Conservation (phyloP, 106 monocot genomes). For the Acorus gramineus region DNA sequence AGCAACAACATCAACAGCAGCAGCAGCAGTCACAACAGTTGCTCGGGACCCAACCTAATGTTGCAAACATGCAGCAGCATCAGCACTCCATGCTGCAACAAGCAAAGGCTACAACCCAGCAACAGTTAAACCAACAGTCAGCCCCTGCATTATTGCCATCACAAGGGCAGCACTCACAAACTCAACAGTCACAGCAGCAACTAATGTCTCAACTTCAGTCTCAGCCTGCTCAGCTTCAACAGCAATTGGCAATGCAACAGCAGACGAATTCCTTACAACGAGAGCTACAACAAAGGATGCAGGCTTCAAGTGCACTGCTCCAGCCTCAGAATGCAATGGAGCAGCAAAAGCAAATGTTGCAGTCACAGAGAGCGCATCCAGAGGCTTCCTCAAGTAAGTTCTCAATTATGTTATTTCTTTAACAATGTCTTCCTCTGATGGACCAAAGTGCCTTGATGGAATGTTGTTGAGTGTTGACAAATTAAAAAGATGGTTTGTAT, state of each 20-base stretch:
- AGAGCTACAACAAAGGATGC: conserved; percentile 59
- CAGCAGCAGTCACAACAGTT: conserved; percentile 33
- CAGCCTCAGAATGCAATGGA: conserved; percentile 58
- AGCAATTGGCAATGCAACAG: conserved; percentile 45
- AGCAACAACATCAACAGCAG: conserved; percentile 35
- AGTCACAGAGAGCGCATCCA: conserved; percentile 42
- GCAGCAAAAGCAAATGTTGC: conserved; percentile 52
- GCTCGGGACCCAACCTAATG: conserved; percentile 25
- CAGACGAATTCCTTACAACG: conserved; percentile 38
- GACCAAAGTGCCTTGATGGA: no score
- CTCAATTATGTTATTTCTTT: no score
- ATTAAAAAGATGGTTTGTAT: no score
- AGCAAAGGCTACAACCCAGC: conserved; percentile 32
- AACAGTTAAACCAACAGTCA: conserved; percentile 38
- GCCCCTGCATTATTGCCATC: conserved; percentile 36
- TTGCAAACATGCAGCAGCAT: conserved; percentile 30
- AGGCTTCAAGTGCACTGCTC: conserved; percentile 36
- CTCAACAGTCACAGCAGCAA: conserved; percentile 49
- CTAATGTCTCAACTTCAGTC: conserved; percentile 48
- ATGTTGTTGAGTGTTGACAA: no score
- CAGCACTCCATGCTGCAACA: conserved; percentile 47
- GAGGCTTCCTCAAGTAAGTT: conserved; percentile 45
- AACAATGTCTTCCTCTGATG: no score
- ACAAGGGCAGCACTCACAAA: conserved; percentile 45
- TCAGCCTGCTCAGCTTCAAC: conserved; percentile 51